A percentile compares a stretch with the other conserved stretches of the same genome.
phyloP scores from a whole-genome alignment of 2,329 filamentous ascomycete species.

The Plectosphaerella plurivora region DNA sequence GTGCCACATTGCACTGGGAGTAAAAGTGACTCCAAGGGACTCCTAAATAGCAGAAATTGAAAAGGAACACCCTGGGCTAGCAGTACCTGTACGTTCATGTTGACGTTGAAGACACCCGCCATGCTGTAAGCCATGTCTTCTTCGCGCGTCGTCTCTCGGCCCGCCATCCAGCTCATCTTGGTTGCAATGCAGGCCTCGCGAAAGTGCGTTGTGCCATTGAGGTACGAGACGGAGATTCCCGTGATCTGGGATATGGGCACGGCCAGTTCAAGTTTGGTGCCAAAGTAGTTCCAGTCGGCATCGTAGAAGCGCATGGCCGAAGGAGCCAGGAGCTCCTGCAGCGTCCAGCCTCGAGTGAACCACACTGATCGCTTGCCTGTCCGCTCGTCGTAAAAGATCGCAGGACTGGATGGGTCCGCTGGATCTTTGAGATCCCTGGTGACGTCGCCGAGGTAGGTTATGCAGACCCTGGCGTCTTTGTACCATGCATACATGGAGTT shows the following conservation, averaged over 20 bases:
- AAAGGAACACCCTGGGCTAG: too few relatives aligned
- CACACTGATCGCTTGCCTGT: too few relatives aligned
- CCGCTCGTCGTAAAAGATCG: too few relatives aligned
- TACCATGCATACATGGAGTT: slow-evolving; percentile 16
- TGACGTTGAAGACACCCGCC: slow-evolving; percentile 21
- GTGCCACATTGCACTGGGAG: too few relatives aligned
- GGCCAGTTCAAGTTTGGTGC: slow-evolving; percentile 13
- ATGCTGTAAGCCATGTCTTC: slow-evolving; percentile 23
- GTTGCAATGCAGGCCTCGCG: slow-evolving; percentile 15
- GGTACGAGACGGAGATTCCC: slow-evolving; percentile 2
- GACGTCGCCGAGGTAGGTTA: slow-evolving; percentile 13
- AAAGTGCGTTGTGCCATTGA: slow-evolving; percentile 6
- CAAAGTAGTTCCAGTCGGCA: slow-evolving; percentile 17
- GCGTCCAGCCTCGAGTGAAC: too few relatives aligned
- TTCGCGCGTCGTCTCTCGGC: slow-evolving; percentile 13
- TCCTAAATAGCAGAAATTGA: too few relatives aligned
- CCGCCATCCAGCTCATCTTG: slow-evolving; percentile 23
- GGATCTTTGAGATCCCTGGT: too few relatives aligned
- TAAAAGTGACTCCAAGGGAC: too few relatives aligned
- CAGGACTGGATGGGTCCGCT: too few relatives aligned
- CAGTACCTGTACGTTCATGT: slow-evolving; percentile 21
- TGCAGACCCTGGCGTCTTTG: slow-evolving; percentile 12
- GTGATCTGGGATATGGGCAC: slow-evolving; percentile 1
- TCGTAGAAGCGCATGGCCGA: too few relatives aligned
- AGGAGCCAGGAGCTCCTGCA: too few relatives aligned